Evolutionary conservation across 495 filamentous ascomycete species (phyloP), one percentile per base, ranked within the genome.

Genomic region (Cercophora scortea): DNA sequence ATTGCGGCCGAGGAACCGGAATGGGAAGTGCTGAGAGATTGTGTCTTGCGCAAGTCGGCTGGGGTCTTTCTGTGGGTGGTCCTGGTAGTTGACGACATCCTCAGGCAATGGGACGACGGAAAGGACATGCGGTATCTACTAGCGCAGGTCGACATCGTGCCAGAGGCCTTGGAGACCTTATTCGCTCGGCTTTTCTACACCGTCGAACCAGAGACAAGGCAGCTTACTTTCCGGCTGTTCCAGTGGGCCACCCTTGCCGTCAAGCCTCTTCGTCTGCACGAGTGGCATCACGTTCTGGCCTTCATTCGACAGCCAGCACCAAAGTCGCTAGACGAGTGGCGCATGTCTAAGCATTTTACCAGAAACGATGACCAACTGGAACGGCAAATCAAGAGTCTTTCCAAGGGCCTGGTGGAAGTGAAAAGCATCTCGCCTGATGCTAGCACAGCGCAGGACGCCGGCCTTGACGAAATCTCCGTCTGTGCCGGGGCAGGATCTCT

Each of bases 221-320:
- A 17, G 3, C 12, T 49, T 4, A 53, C 50, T 5, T 19, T 42
- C 11, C 42, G 54, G 19, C 32, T 61, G 18, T 61, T 61, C 40
- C 48, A 48, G 34, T 61, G 59, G 59, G 44, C 51, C 11, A 34
- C 42, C 16, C 25, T 55, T 0, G n/a, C 52, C 3, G 32, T 33
- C 12, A 52, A 50, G 15, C 55, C 55, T 1, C 39, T 61, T 7
- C 59, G 55, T n/a, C 51, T 61, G 38, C 39, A 43, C 19, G 59
- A 61, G 50, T 61, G 59, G 59, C 51, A 52, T 17, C 59, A 61
- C 36, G 51, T 59, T 34, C 6, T 58, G 49, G 55, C 55, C 9
- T 61, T 58, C 34, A 55, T 51, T 8, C 17, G 42, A 16, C n/a
- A 51, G 25, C 52, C 49, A 3, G 19, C n/a, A 15, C 50, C 50